Evolutionary conservation across 441 rosid genomes (phyloP).

Genomic region (Corymbia citriodora): DNA sequence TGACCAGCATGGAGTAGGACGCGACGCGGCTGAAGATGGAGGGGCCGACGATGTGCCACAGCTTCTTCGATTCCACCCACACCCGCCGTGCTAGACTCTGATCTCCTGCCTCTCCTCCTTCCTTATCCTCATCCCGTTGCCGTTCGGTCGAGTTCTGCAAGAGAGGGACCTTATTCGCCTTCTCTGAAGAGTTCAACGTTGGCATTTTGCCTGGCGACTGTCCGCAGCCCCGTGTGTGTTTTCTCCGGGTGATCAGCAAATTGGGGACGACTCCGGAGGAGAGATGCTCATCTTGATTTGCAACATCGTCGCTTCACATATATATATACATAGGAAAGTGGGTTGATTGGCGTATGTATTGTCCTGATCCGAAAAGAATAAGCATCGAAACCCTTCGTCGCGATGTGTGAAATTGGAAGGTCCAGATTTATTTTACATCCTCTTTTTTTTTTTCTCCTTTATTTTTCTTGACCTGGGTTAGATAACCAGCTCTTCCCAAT

Average conservation of each 20-base stretch:
- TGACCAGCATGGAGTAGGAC: neutral
- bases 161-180: neutral
- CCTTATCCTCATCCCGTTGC: neutral
- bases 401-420: neutral
- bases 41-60: constrained; percentile 12
- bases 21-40: constrained; percentile 2
- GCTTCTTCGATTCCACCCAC: constrained; percentile 2
- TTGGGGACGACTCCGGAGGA: neutral
- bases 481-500: neutral
- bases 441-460: neutral
- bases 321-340: neutral
- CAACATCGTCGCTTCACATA: neutral
- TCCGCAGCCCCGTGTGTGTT: neutral
- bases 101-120: neutral
- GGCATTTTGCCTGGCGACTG: neutral
- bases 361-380: neutral
- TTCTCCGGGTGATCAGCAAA: neutral
- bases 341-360: neutral
- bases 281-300: neutral
- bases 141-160: neutral
- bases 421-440: neutral
- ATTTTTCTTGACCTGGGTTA: neutral
- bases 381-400: neutral
- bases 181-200: neutral
- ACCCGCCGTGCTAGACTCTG: neutral